Evolutionary conservation across 1,139 yeast species (phyloP), one percentile per base, ranked within the genome.

Genomic region (Candida albicans): DNA sequence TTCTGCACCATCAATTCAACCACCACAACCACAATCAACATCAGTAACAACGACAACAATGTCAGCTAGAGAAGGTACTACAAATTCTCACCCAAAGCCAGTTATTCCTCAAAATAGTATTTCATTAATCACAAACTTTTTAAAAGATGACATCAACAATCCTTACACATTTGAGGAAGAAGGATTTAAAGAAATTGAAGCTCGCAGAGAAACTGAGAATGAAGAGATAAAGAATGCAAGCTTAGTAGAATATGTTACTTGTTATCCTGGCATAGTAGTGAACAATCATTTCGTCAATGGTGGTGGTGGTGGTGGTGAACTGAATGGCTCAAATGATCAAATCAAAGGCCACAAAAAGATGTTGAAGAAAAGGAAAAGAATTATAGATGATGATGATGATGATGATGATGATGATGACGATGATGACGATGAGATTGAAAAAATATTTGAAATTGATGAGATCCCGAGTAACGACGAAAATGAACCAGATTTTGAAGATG

Each of bases 121-220:
- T 29, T 70, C 84, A 0, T 65, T 77, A 53, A 68, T 84, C 38
- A 62, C 77, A 1, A 76, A 75, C 43, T 84, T 84, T 51, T 57
- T 84, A 55, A 77, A 73, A 44, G 90, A 84, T 60, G 90, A 84
- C 58, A 67, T 84, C 14, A 73, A 73, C 39, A 85, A 83, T 57
- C 77, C 85, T 7, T 68, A 82, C 52, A 68, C 77, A 13, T 65
- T 79, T 44, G 85, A 80, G 51, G 75, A 71, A 30, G 84, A 81
- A 50, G 76, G 82, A 0, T 54, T 51, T 30, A 68, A 64, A 42
- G 77, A 73, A 45, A 65, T 73, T 22, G 74, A 69, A 39, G 48
- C 59, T 32, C 57, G 71, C 43, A 73, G 65, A 37, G 73, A 66
- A 22, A 62, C 72, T 35, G 40, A 31, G 25, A 43, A 46, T 18